Base-by-base conservation (phyloP, 2,329 filamentous ascomycete species). In the Chaetomium sp. region DNA sequence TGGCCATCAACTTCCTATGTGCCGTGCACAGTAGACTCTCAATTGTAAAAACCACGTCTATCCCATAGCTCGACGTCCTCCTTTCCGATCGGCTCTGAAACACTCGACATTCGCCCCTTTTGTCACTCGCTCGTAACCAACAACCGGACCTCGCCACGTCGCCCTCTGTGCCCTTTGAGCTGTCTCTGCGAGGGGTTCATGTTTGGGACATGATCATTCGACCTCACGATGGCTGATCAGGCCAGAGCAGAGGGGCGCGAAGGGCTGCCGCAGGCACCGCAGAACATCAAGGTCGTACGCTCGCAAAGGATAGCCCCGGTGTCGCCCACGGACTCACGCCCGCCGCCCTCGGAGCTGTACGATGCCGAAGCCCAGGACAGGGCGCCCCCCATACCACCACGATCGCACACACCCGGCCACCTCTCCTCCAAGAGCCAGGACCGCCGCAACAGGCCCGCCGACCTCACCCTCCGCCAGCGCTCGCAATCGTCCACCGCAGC, bases 361-460 rank as follows among this genome's bases (percentile, higher is more conserved):
- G 69, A 72, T 54, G 67, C 65, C 47, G 70, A 69, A 60, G 72
- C 73, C 64, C 75, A 69, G 63, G 77, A 78, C 66, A 76, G 73
- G 62, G 71, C 72, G 21, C 72, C 74, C 61, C 76, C 80, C 56
- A 73, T 84, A 53, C 78, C 80, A 31, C 81, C 80, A 31, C 81
- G 86, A 69, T 87, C 82, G 72, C 86, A 88, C 73, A 88, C 86
- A 1, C 86, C 86, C 1, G 85, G 86, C 64, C 85, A 87, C 70
- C 79, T 88, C 49, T 77, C 86, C 13, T 82, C 83, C 69, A 87
- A 84, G 77, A 86, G 83, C 75, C 81, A 83, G 66, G 79, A 81
- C 62, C 78, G 78, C 65, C 79, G 81, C 64, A 79, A 80, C 59
- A 84, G 82, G 68, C 75, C 81, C 31, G 81, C 83, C 29, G 84